A percentile compares a stretch with the other conserved stretches of the same genome.
These are phyloP conservation scores for Plantago ovata DNA, from an alignment of 257 asterid species.

Conservation along the genomic window DNA sequence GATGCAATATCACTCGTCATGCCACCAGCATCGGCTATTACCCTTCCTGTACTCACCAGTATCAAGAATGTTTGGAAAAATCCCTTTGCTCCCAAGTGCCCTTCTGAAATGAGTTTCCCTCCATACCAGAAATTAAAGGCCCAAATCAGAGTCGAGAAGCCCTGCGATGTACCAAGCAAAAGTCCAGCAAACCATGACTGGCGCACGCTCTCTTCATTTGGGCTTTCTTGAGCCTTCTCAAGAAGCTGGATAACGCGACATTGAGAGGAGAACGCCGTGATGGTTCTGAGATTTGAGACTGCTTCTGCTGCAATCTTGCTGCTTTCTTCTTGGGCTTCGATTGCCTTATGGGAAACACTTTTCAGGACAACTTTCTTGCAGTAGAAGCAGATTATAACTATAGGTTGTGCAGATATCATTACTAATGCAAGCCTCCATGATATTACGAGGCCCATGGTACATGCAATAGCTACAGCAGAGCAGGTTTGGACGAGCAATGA, in stretches of 20 bases:
- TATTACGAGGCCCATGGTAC: slow-evolving; percentile 50
- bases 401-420: slow-evolving; percentile 53
- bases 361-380: slow-evolving; percentile 41
- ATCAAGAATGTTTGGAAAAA: slow-evolving; percentile 54
- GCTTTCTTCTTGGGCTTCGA: slow-evolving; percentile 51
- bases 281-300: slow-evolving; percentile 50
- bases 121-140: slow-evolving; percentile 61
- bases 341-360: slow-evolving; percentile 44
- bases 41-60: slow-evolving; percentile 60
- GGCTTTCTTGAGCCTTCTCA: slow-evolving; percentile 47
- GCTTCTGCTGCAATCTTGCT: slow-evolving; percentile 66
- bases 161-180: slow-evolving; percentile 50
- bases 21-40: slow-evolving; percentile 59
- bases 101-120: slow-evolving; percentile 44
- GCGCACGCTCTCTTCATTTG: slow-evolving; percentile 42
- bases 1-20: slow-evolving; percentile 61
- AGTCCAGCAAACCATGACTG: slow-evolving; percentile 60
- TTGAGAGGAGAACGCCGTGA: slow-evolving; percentile 52
- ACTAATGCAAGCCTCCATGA: slow-evolving; percentile 55
- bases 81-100: slow-evolving; percentile 38
- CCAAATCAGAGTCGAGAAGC: slow-evolving; percentile 48
- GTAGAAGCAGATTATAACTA: slow-evolving; percentile 42
- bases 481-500: slow-evolving; percentile 46
- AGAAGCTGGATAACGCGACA: slow-evolving; percentile 46
- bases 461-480: slow-evolving; percentile 49